Conservation (phyloP, 1,284 basidiomycete species). For the Heterobasidion occidentale region DNA sequence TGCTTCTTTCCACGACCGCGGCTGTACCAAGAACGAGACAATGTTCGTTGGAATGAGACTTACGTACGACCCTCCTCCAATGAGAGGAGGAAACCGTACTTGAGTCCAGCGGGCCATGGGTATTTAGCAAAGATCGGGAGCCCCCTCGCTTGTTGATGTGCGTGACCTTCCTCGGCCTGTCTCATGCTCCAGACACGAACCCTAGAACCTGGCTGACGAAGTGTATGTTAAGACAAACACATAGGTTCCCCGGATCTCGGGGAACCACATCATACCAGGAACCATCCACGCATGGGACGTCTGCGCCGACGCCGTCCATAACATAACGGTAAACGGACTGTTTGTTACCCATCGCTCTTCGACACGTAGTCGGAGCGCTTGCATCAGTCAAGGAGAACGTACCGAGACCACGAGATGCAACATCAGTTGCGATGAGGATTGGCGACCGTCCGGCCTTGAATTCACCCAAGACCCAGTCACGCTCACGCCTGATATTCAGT, state of each 20-base stretch:
- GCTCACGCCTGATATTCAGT: conserved; percentile 68
- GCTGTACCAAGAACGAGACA: conserved; percentile 35
- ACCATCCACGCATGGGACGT: not conserved
- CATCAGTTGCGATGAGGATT: conserved; percentile 96
- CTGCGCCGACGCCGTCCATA: conserved; percentile 6
- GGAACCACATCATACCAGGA: conserved; percentile 13
- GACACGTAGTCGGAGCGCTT: conserved; percentile 26
- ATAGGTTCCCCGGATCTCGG: conserved; percentile 5
- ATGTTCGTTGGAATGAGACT: conserved; percentile 34
- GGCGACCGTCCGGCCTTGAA: conserved; percentile 98
- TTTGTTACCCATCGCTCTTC: conserved; percentile 17
- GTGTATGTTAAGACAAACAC: conserved; percentile 11
- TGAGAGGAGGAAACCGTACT: conserved; percentile 22
- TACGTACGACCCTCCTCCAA: conserved; percentile 20
- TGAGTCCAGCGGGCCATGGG: conserved; percentile 26
- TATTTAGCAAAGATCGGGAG: conserved; percentile 28
- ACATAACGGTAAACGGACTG: conserved; percentile 10
- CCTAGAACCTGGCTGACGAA: conserved; percentile 32
- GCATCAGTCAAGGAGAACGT: conserved; percentile 46
- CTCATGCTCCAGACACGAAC: conserved; percentile 40
- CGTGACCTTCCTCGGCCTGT: conserved; percentile 39
- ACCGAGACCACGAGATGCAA: conserved; percentile 99
- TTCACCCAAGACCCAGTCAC: conserved; percentile 98
- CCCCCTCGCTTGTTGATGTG: conserved; percentile 34
- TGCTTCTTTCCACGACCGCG: conserved; percentile 36